Evolutionary conservation across 78 protist species (phyloP), one percentile per base, ranked within the genome.

Genomic region (Mastigamoeba balamuthi): DNA sequence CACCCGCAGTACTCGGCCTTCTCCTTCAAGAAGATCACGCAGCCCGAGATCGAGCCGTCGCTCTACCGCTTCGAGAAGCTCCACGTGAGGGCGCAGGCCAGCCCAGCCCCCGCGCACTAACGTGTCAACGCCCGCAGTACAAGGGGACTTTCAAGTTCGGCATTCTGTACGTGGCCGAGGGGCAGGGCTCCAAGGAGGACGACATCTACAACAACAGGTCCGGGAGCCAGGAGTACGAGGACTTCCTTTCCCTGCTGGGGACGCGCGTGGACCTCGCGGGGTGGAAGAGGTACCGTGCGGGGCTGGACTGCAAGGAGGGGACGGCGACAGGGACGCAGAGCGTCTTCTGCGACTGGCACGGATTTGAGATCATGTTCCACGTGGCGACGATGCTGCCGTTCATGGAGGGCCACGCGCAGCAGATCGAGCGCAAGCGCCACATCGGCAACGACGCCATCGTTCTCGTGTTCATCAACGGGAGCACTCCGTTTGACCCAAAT

Each of bases 311-410:
- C 7, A 65, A 43, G 48, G 86, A 69, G 27, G 58, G 75, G 35
- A n/a, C n/a, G n/a, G 68, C 82, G 25, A 81, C 91, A 4, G 92
- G 92, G 0, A 40, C 76, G 17, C 73, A 84, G 44, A 29, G 72
- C 6, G 17, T 84, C 36, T 82, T 53, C 29, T 41, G 76, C 17
- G 67, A 52, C 4, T 74, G 81, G 81, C 28, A 74, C 23, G 82
- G 78, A 66, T 74, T 65, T 30, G 87, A 88, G 68, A 36, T 88
- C 58, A 88, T 88, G 88, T 88, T 72, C 48, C 93, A 88, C 63
- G 88, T 88, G 0, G 66, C 90, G 2, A 83, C 89, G n/a, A 28
- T 64, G 23, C 58, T 80, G 1, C 72, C 71, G 1, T 4, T 25
- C n/a, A 73, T 7, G 9, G n/a, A 48, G 1, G 79, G 52, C 0